Conservation (phyloP, 2,329 filamentous ascomycete species). For the Fusarium pilosicola region DNA sequence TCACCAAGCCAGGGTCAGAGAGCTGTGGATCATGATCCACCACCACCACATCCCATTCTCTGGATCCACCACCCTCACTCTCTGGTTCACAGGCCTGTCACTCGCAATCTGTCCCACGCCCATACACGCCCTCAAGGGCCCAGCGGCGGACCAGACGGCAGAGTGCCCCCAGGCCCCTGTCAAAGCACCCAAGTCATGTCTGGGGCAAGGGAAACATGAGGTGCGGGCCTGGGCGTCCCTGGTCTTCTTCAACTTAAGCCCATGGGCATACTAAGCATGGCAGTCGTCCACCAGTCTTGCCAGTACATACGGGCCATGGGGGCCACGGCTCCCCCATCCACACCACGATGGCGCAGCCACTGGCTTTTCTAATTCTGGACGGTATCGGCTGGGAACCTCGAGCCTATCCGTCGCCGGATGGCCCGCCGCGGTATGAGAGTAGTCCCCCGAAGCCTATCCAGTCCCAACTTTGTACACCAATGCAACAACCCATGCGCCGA, state of each 20-base stretch:
- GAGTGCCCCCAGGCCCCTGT: conserved; percentile 42
- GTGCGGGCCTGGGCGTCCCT: conserved; percentile 36
- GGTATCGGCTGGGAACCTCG: conserved; percentile 29
- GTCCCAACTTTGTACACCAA: conserved; percentile 23
- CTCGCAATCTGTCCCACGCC: conserved; percentile 27
- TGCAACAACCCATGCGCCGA: conserved; percentile 43
- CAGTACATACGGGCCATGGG: conserved; percentile 25
- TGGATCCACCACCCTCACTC: conserved; percentile 37
- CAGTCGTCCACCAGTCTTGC: conserved; percentile 27
- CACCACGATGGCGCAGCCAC: conserved; percentile 50
- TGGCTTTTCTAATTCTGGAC: conserved; percentile 51
- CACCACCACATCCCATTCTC: conserved; percentile 38
- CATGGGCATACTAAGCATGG: conserved; percentile 14
- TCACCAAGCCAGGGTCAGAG: conserved; percentile 54
- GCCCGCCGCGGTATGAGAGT: conserved; percentile 45
- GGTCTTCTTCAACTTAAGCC: conserved; percentile 26
- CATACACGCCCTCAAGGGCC: conserved; percentile 22
- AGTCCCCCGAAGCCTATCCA: conserved; percentile 37
- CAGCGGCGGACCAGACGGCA: conserved; percentile 45
- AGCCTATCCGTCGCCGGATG: conserved; percentile 43
- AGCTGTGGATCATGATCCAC: conserved; percentile 44
- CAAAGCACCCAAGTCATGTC: conserved; percentile 38
- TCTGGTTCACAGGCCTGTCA: conserved; percentile 14
- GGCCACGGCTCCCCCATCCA: conserved; percentile 37
- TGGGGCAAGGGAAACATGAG: conserved; percentile 47